A percentile compares a stretch with the other conserved stretches of the same genome.
These are phyloP conservation scores for Chernovozyma sophiae-reginae DNA, from an alignment of 1,139 yeast species.

Conservation along the genomic window DNA sequence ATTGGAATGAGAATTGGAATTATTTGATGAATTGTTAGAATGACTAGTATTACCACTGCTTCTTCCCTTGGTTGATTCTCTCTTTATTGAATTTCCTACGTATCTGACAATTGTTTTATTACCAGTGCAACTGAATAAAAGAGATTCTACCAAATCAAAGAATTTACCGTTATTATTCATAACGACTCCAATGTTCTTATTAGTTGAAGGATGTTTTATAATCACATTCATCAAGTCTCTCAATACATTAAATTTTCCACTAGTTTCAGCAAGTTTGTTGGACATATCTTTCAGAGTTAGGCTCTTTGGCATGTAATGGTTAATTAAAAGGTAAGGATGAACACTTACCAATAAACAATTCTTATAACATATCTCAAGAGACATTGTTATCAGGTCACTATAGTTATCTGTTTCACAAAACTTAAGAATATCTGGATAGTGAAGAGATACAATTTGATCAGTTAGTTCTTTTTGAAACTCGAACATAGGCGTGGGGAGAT, in stretches of 20 bases:
- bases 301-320: constrained; percentile 83
- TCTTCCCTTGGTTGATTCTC: constrained; percentile 31
- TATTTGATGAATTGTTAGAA: constrained; percentile 7
- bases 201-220: constrained; percentile 28
- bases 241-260: constrained; percentile 79
- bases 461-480: constrained; percentile 86
- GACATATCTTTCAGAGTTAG: constrained; percentile 76
- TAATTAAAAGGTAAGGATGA: constrained; percentile 83
- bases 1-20: neutral
- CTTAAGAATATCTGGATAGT: constrained; percentile 84
- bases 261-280: constrained; percentile 66
- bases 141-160: constrained; percentile 75
- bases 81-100: constrained; percentile 49
- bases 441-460: constrained; percentile 89
- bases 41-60: constrained; percentile 3
- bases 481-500: constrained; percentile 81
- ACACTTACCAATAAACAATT: constrained; percentile 79
- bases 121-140: constrained; percentile 64
- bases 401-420: constrained; percentile 67
- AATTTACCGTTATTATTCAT: constrained; percentile 39
- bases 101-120: constrained; percentile 55
- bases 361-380: constrained; percentile 65
- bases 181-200: constrained; percentile 37
- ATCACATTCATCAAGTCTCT: constrained; percentile 52
- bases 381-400: constrained; percentile 60